Base-by-base conservation (phyloP, 805 yeast species). In the Ogataea pilisensis region DNA sequence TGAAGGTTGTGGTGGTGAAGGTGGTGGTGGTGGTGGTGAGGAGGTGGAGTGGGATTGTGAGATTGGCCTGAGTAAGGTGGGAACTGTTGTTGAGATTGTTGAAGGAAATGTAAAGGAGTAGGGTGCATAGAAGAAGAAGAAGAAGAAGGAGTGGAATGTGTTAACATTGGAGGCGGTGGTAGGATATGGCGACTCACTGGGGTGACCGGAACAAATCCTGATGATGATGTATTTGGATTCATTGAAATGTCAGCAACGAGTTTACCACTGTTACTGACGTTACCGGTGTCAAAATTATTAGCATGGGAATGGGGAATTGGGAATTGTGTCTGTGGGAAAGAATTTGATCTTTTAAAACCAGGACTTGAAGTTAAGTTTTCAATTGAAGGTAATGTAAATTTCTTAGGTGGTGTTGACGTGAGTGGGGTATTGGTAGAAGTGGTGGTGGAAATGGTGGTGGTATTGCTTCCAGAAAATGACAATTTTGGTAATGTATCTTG, bases 291-390 rank as follows among this genome's bases (percentile, higher is more conserved):
- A 22, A n/a, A n/a, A 30, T 22, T 12, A 3, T 26, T 8, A 16
- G 5, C 12, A 14, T 8, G 26, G 7, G 19, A 2, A n/a, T 19
- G 18, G 9, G 32, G 19, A 13, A 35, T 13, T 16, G 48, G 41
- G 17, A 40, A 42, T 3, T 41, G 16, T 3, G 43, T 18, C 35
- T 42, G 39, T 4, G 53, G 49, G 18, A 42, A 44, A n/a, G 60
- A 53, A 29, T 46, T 39, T 28, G 61, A 52, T 39, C 53, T 48
- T 29, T 46, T 44, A 35, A 47, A 48, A 6, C 42, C 46, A 3
- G 61, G 58, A 40, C 55, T 54, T 20, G 59, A 48, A 9, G 57
- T 54, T 25, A 57, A 32, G 27, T 41, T 49, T 30, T 55, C 57
- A 18, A 55, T 49, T 2, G 62, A 50, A 13, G 60, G 62, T 26